These are phyloP conservation scores for Hansenula lynferdii DNA, from an alignment of 1,139 yeast genomes.

Conservation along the genomic window DNA sequence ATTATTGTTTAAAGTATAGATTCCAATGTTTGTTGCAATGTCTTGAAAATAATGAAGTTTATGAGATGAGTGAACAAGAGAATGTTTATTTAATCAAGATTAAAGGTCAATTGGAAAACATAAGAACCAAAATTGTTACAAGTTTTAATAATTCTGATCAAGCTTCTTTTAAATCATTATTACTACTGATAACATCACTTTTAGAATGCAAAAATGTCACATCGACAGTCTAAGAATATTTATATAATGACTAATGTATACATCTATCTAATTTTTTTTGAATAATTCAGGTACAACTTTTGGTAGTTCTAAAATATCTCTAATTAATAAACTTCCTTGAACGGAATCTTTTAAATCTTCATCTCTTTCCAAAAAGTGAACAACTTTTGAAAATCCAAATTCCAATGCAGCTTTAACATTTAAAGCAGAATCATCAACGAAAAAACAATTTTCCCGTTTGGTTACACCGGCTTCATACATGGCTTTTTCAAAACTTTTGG, in stretches of 20 bases:
- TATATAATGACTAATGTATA: too few relatives aligned
- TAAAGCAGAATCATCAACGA: slow-evolving; percentile 78
- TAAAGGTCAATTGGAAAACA: not conserved
- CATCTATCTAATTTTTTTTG: too few relatives aligned
- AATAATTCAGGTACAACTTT: slow-evolving; percentile 46
- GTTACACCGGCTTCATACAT: slow-evolving; percentile 52
- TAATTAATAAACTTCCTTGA: slow-evolving; percentile 36
- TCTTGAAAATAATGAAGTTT: too few relatives aligned
- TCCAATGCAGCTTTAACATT: slow-evolving; percentile 44
- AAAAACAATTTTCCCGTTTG: slow-evolving; percentile 47
- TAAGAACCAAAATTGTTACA: not conserved
- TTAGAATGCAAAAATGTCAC: not conserved
- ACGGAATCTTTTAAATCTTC: slow-evolving; percentile 29
- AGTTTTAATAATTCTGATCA: slow-evolving; percentile 1
- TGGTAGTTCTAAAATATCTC: slow-evolving; percentile 44
- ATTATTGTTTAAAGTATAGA: not conserved
- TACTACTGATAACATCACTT: not conserved
- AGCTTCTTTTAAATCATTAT: not conserved
- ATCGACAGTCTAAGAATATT: too few relatives aligned
- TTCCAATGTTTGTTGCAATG: not conserved
- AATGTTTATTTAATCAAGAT: not conserved
- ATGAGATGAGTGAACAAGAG: too few relatives aligned
- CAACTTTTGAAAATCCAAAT: slow-evolving; percentile 38
- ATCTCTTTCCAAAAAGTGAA: slow-evolving; percentile 36
- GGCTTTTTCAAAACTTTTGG: slow-evolving; percentile 49